Base-by-base conservation (phyloP, 257 asterid genomes). In the Ajuga chamaepitys region DNA sequence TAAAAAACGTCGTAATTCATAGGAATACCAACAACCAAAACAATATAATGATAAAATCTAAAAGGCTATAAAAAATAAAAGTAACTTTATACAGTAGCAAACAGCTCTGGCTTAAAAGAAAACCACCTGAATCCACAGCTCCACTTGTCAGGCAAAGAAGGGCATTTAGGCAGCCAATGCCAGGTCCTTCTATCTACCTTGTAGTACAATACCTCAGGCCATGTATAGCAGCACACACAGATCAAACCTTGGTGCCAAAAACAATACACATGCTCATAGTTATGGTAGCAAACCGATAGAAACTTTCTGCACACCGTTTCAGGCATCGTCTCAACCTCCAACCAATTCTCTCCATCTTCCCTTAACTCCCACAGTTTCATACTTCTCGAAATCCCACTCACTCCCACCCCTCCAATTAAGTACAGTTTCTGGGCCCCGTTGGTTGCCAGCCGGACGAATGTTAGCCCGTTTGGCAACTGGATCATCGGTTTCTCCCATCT, bases 81-180 rank as follows among this genome's bases (percentile, higher is more conserved):
- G 9, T 5, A 12, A 9, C 48, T 26, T 44, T 18, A 76, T 4
- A 67, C 83, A 44, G 45, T 24, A 22, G 86, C 68, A 70, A 78
- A 75, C 9, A 86, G 68, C 69, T 85, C 76, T 1, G 95, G 93
- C 67, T 75, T 85, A 65, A 84, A 89, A 50, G 96, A 80, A 63
- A 89, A 86, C 93, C 96, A 89, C 77, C 75, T 73, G 73, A 89
- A 89, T 12, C 96, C 96, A 58, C 95, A 89, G 34, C 90, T 89
- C 96, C 96, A 89, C 77, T 89, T 89, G 5, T 79, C 82, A 9
- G 93, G 87, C 81, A 86, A 79, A 0, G 81, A 72, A 48, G 96
- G 95, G 77, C 87, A 86, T 50, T 75, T 85, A 0, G 93, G 95
- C 41, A 89, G 72, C 96, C 96, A 89, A 68, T 89, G 95, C 96